These are phyloP conservation scores for Xylaria bambusicola DNA, from an alignment of 495 filamentous ascomycete genomes.

Conservation along the genomic window DNA sequence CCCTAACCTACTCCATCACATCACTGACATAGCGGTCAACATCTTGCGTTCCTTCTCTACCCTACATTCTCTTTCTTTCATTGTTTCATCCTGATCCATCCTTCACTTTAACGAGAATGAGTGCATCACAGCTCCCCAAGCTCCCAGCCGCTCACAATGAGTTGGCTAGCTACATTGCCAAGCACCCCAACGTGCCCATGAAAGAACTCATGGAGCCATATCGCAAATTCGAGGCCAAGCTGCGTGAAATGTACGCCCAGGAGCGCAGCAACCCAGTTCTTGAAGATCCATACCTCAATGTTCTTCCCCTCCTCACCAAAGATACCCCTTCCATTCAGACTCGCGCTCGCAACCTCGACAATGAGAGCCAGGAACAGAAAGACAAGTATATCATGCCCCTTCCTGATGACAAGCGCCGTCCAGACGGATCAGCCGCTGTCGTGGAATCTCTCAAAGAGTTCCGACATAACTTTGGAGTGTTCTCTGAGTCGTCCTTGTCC, in stretches of 20 bases:
- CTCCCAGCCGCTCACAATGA: conserved; percentile 45
- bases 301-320: conserved; percentile 67
- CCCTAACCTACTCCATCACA: too few relatives aligned
- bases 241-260: conserved; percentile 74
- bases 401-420: conserved; percentile 56
- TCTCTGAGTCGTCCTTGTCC: conserved; percentile 64
- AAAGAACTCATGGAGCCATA: conserved; percentile 65
- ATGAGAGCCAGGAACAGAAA: conserved; percentile 60
- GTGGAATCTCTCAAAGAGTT: conserved; percentile 68
- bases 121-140: conserved; percentile 37
- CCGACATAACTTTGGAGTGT: conserved; percentile 72
- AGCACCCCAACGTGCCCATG: conserved; percentile 57
- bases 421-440: conserved; percentile 62
- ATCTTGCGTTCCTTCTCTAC: too few relatives aligned
- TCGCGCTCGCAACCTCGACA: conserved; percentile 61
- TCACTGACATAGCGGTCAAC: too few relatives aligned
- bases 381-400: conserved; percentile 73
- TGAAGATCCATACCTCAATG: conserved; percentile 63
- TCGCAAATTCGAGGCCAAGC: conserved; percentile 64
- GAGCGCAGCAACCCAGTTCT: conserved; percentile 59
- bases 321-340: conserved; percentile 57
- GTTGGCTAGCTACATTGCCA: conserved; percentile 48
- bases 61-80: too few relatives aligned
- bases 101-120: conserved; percentile 32
- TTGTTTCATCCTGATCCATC: neutral